These are phyloP conservation scores for Nannochloris sp. DNA, from an alignment of 139 green algal genomes.

Conservation along the genomic window DNA sequence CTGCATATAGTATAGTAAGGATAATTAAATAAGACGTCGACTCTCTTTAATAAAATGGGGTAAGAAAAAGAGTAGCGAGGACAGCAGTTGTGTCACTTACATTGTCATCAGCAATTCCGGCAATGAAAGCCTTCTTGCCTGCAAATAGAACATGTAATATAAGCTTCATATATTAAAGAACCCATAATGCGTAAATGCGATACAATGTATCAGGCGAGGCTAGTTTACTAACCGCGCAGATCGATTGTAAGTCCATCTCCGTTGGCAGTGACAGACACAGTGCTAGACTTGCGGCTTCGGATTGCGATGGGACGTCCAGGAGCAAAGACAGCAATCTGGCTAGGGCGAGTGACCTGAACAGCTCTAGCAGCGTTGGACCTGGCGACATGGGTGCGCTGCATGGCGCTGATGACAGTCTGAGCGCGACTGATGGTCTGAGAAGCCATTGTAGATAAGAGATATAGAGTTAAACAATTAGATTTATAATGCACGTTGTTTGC, in stretches of 20 bases:
- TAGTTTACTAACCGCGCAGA: slow-evolving; percentile 40
- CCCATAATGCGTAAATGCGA: background rate
- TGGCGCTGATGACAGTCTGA: background rate
- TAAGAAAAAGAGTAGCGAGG: background rate
- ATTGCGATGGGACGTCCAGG: background rate
- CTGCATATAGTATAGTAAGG: slow-evolving; percentile 27
- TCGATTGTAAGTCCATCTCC: slow-evolving; percentile 49
- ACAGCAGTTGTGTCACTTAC: slow-evolving; percentile 24
- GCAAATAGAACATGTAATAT: slow-evolving; percentile 3
- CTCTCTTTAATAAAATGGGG: background rate
- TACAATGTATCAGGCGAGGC: background rate
- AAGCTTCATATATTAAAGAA: slow-evolving; percentile 3
- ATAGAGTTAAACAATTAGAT: background rate
- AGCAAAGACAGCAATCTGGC: background rate
- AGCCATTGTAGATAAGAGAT: background rate
- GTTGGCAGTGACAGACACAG: slow-evolving; percentile 11
- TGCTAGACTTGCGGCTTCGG: background rate
- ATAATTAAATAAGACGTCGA: background rate
- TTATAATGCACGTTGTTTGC: background rate
- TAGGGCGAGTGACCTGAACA: background rate
- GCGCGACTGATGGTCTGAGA: background rate
- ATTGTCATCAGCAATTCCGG: slow-evolving; percentile 96
- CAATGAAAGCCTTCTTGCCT: slow-evolving; percentile 98
- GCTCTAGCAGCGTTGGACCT: background rate
- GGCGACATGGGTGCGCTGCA: background rate